Percentiles rank a stretch among this genome's conserved stretches.
Conservation (phyloP, 768 basidiomycete species). For the Mycena leptocephala region DNA sequence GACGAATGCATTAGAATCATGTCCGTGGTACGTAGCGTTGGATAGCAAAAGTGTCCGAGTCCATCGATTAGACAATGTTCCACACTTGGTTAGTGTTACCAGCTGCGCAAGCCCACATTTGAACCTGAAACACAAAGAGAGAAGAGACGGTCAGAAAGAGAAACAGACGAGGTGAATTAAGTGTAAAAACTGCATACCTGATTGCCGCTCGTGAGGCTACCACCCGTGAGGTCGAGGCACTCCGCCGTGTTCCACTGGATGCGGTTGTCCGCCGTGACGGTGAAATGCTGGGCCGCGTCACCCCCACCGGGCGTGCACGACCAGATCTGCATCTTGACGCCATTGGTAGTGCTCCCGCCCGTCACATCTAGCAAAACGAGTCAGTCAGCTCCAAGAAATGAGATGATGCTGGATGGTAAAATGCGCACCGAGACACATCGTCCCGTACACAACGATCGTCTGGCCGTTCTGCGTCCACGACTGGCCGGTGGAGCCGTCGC, state of each 20-base stretch:
- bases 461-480: constrained; percentile 8
- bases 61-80: constrained; percentile 10
- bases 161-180: background rate
- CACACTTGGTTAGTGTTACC: constrained; percentile 46
- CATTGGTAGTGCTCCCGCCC: constrained; percentile 36
- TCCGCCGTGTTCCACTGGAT: constrained; percentile 39
- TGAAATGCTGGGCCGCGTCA: constrained; percentile 34
- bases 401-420: background rate
- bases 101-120: constrained; percentile 14
- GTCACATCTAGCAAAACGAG: constrained; percentile 28
- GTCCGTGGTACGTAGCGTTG: too few relatives aligned
- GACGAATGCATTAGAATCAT: too few relatives aligned
- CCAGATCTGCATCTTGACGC: constrained; percentile 44
- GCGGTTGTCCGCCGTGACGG: background rate
- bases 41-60: background rate
- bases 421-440: constrained; percentile 38
- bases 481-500: constrained; percentile 17
- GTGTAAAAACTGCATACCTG: background rate
- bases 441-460: constrained; percentile 16
- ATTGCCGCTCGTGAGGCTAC: constrained; percentile 37
- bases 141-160: background rate
- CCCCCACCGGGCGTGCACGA: constrained; percentile 32
- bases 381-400: too few relatives aligned
- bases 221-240: constrained; percentile 40
- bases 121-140: too few relatives aligned